A percentile compares a stretch with the other conserved stretches of the same genome.
phyloP scores from a whole-genome alignment of 2,329 filamentous ascomycete genomes.

The Penicillium sp. region DNA sequence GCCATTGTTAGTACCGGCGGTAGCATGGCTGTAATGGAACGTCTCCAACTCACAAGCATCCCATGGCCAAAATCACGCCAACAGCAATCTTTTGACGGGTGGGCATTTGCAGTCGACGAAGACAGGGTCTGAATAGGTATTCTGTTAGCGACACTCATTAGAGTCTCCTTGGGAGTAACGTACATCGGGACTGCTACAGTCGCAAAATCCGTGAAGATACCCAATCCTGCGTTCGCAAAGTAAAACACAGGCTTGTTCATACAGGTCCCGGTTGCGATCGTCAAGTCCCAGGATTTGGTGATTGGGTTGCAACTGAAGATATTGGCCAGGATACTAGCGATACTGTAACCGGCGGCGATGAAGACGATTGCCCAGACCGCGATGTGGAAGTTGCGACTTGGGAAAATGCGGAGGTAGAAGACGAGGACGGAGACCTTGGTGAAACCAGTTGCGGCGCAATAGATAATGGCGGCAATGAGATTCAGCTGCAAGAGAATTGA shows the following conservation, averaged over 20 bases:
- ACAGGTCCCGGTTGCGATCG: slow-evolving; percentile 29
- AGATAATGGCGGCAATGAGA: slow-evolving; percentile 38
- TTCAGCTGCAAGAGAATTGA: slow-evolving; percentile 29
- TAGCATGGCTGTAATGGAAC: neutral
- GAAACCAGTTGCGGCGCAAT: slow-evolving; percentile 39
- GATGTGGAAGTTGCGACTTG: slow-evolving; percentile 33
- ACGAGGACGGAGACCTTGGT: slow-evolving; percentile 42
- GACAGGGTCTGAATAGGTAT: slow-evolving; percentile 31
- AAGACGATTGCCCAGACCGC: slow-evolving; percentile 34
- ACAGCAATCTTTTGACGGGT: slow-evolving; percentile 39
- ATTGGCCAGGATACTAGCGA: slow-evolving; percentile 37
- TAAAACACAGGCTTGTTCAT: slow-evolving; percentile 40
- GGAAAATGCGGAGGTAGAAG: slow-evolving; percentile 39
- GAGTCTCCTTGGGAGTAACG: slow-evolving; percentile 10
- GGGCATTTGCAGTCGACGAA: slow-evolving; percentile 40
- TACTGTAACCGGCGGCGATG: slow-evolving; percentile 35
- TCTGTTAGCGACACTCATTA: slow-evolving; percentile 6
- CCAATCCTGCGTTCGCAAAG: slow-evolving; percentile 37
- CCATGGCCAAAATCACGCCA: slow-evolving; percentile 35
- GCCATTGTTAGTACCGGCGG: neutral
- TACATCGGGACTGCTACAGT: slow-evolving; percentile 39
- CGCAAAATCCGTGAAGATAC: slow-evolving; percentile 40
- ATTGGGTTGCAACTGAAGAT: slow-evolving; percentile 38
- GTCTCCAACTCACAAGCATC: slow-evolving; percentile 33
- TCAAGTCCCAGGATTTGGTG: slow-evolving; percentile 35